A percentile compares a stretch with the other conserved stretches of the same genome.
phyloP scores from a whole-genome alignment of 2,329 filamentous ascomycete species.

The Colletotrichum sp. region DNA sequence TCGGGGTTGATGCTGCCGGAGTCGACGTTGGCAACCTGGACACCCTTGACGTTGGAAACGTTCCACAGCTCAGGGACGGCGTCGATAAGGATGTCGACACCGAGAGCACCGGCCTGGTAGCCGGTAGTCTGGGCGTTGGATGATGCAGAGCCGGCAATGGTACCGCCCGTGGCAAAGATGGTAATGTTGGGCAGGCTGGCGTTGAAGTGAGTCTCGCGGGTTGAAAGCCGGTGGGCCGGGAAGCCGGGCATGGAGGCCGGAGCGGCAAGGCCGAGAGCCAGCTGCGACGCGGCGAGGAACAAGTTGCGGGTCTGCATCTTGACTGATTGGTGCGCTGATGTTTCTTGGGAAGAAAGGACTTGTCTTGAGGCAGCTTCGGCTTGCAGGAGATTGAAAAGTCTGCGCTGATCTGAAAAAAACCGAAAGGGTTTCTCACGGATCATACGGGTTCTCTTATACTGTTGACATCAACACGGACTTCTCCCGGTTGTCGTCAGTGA shows the following conservation, averaged over 20 bases:
- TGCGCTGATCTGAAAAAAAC: background rate
- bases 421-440: background rate
- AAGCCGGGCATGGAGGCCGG: background rate
- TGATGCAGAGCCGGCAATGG: constrained; percentile 59
- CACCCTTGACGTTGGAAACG: constrained; percentile 57
- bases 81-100: constrained; percentile 55
- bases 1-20: constrained; percentile 52
- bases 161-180: constrained; percentile 63
- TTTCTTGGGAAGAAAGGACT: background rate
- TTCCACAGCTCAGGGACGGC: constrained; percentile 60
- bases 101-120: constrained; percentile 47
- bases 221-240: constrained; percentile 4
- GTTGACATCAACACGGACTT: background rate
- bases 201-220: constrained; percentile 31
- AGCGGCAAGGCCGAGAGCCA: constrained; percentile 12
- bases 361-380: background rate
- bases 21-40: constrained; percentile 56
- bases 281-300: background rate
- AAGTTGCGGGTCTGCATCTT: constrained; percentile 6
- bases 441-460: background rate
- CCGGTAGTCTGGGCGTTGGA: constrained; percentile 50
- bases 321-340: background rate
- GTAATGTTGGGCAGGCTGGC: constrained; percentile 59
- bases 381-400: background rate
- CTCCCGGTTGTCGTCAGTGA: background rate